These are phyloP conservation scores for Malassezia dermatis DNA, from an alignment of 1,284 basidiomycete species.

Conservation along the genomic window DNA sequence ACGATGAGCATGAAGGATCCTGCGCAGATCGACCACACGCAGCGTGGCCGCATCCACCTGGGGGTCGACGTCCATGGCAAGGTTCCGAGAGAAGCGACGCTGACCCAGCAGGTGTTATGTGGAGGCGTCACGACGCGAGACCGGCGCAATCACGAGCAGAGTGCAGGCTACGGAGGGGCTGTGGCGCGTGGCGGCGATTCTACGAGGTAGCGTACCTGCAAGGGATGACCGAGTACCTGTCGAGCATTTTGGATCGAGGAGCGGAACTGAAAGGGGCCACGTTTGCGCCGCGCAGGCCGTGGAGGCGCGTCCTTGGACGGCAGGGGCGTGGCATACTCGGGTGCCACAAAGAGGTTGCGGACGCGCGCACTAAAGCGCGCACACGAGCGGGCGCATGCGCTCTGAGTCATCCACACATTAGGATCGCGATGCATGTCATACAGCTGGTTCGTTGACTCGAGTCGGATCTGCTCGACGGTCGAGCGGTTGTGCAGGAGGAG, in stretches of 20 bases:
- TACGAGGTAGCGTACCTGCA: background rate
- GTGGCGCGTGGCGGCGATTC: background rate
- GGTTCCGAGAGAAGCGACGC: too few relatives aligned
- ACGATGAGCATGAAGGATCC: slow-evolving; percentile 1
- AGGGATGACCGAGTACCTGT: slow-evolving; percentile 5
- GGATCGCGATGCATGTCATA: slow-evolving; percentile 24
- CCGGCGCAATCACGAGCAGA: background rate
- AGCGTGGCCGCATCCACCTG: slow-evolving; percentile 3
- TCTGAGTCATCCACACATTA: background rate
- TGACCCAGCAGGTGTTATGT: background rate
- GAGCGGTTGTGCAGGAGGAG: slow-evolving; percentile 36
- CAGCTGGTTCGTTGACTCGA: slow-evolving; percentile 25
- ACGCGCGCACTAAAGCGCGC: background rate
- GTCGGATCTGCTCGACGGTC: slow-evolving; percentile 46
- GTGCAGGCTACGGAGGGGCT: background rate
- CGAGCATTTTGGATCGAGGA: background rate
- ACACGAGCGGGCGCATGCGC: background rate
- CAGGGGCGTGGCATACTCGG: slow-evolving; percentile 4
- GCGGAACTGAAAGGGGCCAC: slow-evolving; percentile 6
- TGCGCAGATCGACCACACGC: slow-evolving; percentile 11
- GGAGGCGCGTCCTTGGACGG: background rate
- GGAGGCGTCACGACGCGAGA: background rate
- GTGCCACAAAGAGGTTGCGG: slow-evolving; percentile 4
- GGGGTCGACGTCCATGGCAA: background rate
- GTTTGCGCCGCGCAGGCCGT: background rate